Evolutionary conservation across 768 basidiomycete genomes (phyloP).

Genomic region (Podaxis sp.): DNA sequence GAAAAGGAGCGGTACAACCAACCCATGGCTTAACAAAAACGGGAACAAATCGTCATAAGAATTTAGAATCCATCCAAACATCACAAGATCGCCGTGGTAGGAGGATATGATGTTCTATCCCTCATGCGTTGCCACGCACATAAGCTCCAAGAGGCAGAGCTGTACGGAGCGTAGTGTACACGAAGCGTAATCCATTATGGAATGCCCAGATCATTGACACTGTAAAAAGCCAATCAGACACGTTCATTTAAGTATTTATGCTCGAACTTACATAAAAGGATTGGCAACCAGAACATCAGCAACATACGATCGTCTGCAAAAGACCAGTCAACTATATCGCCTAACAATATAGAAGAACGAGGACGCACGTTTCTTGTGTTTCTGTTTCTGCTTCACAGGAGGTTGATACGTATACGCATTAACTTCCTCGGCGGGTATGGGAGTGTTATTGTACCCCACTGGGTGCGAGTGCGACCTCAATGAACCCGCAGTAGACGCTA

Average conservation of each 20-base stretch:
- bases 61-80: not conserved
- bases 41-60: not conserved
- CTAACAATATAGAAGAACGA: not conserved
- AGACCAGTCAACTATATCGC: constrained; percentile 9
- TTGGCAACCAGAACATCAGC: constrained; percentile 81
- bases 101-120: constrained; percentile 10
- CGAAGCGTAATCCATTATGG: constrained; percentile 49
- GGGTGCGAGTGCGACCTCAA: constrained; percentile 25
- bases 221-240: constrained; percentile 17
- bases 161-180: constrained; percentile 44
- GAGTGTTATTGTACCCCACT: constrained; percentile 42
- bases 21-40: not conserved
- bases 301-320: constrained; percentile 78
- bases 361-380: constrained; percentile 67
- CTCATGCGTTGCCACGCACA: constrained; percentile 29
- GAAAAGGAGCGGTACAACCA: not conserved
- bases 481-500: constrained; percentile 15
- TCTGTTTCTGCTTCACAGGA: constrained; percentile 19
- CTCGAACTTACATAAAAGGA: constrained; percentile 62
- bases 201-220: constrained; percentile 63
- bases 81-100: not conserved
- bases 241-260: not conserved
- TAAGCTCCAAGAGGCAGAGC: constrained; percentile 41
- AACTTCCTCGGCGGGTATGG: constrained; percentile 62
- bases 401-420: constrained; percentile 67